phyloP scores from a whole-genome alignment of 1,284 basidiomycete species.

The Tilletia caries region DNA sequence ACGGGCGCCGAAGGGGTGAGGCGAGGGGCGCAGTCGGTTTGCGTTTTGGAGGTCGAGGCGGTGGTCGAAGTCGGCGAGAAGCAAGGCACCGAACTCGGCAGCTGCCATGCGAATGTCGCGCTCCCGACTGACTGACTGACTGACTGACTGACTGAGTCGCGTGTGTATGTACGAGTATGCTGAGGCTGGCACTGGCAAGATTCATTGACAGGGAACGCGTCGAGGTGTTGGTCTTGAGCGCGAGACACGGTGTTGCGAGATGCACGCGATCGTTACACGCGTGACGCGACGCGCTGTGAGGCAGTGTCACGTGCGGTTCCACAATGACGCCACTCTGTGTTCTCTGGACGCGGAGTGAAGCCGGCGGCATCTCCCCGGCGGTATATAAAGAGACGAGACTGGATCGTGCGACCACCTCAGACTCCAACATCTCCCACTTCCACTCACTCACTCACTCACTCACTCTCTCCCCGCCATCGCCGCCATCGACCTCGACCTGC shows the following conservation, averaged over 20 bases:
- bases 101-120: conserved; percentile 4
- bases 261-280: not conserved
- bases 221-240: not conserved
- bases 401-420: not conserved
- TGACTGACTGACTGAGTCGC: too few relatives aligned
- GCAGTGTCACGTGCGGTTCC: too few relatives aligned
- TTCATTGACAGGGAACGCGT: too few relatives aligned
- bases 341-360: not conserved
- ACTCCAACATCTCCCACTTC: not conserved
- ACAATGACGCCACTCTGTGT: not conserved
- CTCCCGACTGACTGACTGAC: too few relatives aligned
- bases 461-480: not conserved
- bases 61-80: conserved; percentile 34
- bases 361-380: too few relatives aligned
- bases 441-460: not conserved
- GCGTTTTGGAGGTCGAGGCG: not conserved
- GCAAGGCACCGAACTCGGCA: conserved; percentile 13
- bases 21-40: conserved; percentile 20
- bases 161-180: too few relatives aligned
- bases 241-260: not conserved
- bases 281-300: conserved; percentile 4
- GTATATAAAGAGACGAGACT: too few relatives aligned
- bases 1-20: conserved; percentile 26
- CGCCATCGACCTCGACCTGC: not conserved
- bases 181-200: too few relatives aligned